Conservation (phyloP, 768 basidiomycete species). For the Hericium alpestre region DNA sequence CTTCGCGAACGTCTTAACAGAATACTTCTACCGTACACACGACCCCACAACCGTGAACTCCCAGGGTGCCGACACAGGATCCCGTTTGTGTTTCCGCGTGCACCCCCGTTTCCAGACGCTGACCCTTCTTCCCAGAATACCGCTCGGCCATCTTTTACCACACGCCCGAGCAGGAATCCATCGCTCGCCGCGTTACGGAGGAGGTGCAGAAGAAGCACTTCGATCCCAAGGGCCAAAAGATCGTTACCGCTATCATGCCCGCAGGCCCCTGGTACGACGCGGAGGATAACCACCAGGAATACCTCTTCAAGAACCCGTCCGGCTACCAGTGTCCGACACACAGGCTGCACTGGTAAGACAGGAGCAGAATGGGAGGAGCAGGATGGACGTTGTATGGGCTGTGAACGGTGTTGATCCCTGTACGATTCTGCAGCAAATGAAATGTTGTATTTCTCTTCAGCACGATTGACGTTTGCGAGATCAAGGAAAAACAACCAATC, state of each 20-base stretch:
- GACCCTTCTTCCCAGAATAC: conserved; percentile 48
- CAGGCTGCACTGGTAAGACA: conserved; percentile 62
- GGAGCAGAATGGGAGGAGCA: no score
- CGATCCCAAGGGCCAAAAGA: conserved; percentile 53
- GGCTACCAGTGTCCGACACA: conserved; percentile 94
- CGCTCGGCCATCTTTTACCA: conserved; percentile 86
- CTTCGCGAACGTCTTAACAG: conserved; percentile 24
- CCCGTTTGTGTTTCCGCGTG: conserved; percentile 42
- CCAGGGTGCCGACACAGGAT: conserved; percentile 70
- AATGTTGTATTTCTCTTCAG: no score
- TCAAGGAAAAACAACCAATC: no score
- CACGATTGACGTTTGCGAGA: no score
- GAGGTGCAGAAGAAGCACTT: conserved; percentile 83
- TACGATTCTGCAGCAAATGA: background rate
- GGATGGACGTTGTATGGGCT: background rate
- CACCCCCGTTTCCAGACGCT: background rate
- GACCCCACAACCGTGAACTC: conserved; percentile 79
- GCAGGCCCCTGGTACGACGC: conserved; percentile 76
- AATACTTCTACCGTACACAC: conserved; percentile 92
- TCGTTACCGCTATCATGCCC: conserved; percentile 65
- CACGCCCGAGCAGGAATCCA: conserved; percentile 56
- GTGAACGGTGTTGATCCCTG: background rate
- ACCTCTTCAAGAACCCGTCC: conserved; percentile 69
- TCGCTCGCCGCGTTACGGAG: conserved; percentile 67
- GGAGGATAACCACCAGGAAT: conserved; percentile 77